Conservation (phyloP, 177 flowering plant species). For the Vitis hybrid region DNA sequence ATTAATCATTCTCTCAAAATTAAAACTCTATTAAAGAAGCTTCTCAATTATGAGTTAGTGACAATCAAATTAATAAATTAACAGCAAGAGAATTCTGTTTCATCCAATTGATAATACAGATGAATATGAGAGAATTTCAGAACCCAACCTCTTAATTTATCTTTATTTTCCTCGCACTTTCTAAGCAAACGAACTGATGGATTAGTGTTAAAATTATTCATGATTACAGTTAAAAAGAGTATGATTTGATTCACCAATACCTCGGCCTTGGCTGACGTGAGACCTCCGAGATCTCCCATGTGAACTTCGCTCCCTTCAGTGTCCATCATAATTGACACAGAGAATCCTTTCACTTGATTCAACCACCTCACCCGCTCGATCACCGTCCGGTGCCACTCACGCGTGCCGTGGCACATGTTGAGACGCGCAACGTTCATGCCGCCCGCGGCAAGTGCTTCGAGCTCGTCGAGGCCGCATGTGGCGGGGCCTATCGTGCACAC, state of each 20-base stretch:
- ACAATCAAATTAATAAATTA: no score
- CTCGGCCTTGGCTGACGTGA: conserved; percentile 82
- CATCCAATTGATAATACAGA: no score
- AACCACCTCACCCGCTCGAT: conserved; percentile 71
- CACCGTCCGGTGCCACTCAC: conserved; percentile 88
- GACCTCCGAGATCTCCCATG: conserved; percentile 96
- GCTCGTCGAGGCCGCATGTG: conserved; percentile 77
- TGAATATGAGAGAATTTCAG: no score
- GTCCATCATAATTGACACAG: conserved; percentile 98
- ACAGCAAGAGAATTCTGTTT: no score
- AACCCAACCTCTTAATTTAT: no score
- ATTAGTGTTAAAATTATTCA: no score
- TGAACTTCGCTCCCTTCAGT: conserved; percentile 99
- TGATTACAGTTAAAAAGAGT: no score
- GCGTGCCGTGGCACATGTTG: conserved; percentile 95
- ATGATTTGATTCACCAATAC: conserved; percentile 27
- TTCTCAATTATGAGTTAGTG: no score
- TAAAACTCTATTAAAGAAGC: no score
- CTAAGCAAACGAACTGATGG: no score
- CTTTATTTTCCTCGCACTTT: no score
- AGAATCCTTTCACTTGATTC: conserved; percentile 91
- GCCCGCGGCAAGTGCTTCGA: conserved; percentile 90
- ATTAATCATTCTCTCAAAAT: no score
- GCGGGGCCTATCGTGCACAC: conserved; percentile 71
- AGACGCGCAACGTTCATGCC: conserved; percentile 98